Base-by-base conservation (phyloP, 768 basidiomycete species). In the Boletus sensibilis region DNA sequence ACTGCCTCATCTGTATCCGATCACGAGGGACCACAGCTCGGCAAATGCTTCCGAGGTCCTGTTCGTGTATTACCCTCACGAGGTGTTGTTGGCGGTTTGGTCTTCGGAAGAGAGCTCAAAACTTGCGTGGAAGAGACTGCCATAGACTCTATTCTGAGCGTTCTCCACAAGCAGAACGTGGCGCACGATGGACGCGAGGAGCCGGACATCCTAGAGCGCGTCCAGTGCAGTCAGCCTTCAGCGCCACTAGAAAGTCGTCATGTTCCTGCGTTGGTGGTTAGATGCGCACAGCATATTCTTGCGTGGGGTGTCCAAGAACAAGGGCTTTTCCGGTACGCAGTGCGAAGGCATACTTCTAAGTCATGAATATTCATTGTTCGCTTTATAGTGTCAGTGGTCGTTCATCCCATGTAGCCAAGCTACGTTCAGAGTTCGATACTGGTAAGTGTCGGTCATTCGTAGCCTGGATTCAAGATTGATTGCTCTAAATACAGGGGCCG, bases 291-390 rank as follows among this genome's bases (percentile, higher is more conserved):
- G 65, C 92, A 94, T 74, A 66, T 94, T 53, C 72, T 90, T 66
- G 74, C 80, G 23, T 94, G 92, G 90, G 92, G 92, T 44, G 72
- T 93, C 13, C 83, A 90, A 68, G 92, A 94, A 69, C 90, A 93
- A 69, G 92, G 92, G 4, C 74, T 94, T 42, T 94, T 94, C 69
- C 82, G 91, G 92, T 90, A 64, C 63, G 85, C 72, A 31, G 13
- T 44, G 29, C 37, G n/a, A 49, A 42, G 8, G 10, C 55, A 45
- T 41, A 23, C 42, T 38, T 27, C 45, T 41, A 3, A 9, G 37
- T 35, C 6, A 16, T 44, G n/a, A 23, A 45, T 42, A 39, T 25
- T 66, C 29, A 60, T 62, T 42, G 50, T 55, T 55, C 56, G 6
- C 37, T 44, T 55, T 47, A 72, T 62, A 92, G 95, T 52, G 84